Evolutionary conservation across 805 yeast genomes (phyloP).

Genomic region (Ogataea methanolica): DNA sequence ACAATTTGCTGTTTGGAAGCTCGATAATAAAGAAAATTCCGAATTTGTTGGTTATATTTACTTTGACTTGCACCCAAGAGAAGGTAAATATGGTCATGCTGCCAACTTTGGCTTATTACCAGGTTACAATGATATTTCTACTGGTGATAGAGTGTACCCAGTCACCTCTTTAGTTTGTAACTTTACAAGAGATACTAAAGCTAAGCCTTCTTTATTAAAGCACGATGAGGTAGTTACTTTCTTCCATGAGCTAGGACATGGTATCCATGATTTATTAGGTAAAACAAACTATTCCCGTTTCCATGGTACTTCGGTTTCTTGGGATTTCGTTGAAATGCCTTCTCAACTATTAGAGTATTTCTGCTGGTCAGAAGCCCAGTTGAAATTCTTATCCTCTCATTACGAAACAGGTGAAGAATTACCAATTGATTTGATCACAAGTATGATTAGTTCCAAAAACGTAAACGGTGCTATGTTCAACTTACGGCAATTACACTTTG

Average conservation of each 20-base stretch:
- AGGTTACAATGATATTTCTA: constrained; percentile 45
- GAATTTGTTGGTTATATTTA: constrained; percentile 74
- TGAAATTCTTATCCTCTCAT: constrained; percentile 59
- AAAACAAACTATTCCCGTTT: constrained; percentile 60
- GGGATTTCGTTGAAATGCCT: constrained; percentile 91
- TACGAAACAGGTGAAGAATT: constrained; percentile 53
- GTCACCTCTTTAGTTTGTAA: constrained; percentile 80
- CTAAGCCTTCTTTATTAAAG: constrained; percentile 69
- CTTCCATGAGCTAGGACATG: constrained; percentile 89
- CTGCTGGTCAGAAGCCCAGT: constrained; percentile 71
- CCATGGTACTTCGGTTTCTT: constrained; percentile 71
- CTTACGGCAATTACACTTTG: constrained; percentile 75
- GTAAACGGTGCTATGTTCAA: constrained; percentile 72
- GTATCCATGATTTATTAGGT: constrained; percentile 74
- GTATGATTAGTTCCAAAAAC: constrained; percentile 60
- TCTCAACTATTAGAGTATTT: constrained; percentile 86
- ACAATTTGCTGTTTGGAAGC: constrained; percentile 66
- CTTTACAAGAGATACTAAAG: constrained; percentile 68
- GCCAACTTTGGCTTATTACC: constrained; percentile 72
- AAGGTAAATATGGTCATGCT: constrained; percentile 85
- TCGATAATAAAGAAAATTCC: constrained; percentile 44
- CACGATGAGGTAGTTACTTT: constrained; percentile 79
- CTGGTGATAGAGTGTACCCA: constrained; percentile 52
- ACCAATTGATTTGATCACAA: constrained; percentile 50
- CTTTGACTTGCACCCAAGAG: constrained; percentile 80